A percentile compares a stretch with the other conserved stretches of the same genome.
Conservation (phyloP, 1,284 basidiomycete species). For the Leccinum ponderosum region DNA sequence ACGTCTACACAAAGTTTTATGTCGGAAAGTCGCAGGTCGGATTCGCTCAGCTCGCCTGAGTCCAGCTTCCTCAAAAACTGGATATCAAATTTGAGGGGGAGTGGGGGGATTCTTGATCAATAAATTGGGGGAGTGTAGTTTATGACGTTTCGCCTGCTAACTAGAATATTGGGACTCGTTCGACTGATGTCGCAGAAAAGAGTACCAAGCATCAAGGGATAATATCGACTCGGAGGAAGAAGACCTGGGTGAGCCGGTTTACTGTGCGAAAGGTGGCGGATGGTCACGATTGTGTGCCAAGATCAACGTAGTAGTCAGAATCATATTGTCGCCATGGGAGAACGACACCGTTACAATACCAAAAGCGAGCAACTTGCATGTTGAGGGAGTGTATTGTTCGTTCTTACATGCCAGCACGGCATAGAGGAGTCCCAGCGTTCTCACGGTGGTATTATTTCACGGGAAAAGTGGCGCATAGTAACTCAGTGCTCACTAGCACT, state of each 20-base stretch:
- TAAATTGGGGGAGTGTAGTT: neutral
- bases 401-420: too few relatives aligned
- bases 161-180: neutral
- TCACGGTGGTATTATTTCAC: too few relatives aligned
- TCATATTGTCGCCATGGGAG: neutral
- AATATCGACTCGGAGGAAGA: neutral
- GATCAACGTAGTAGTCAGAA: neutral
- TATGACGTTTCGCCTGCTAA: neutral
- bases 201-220: neutral
- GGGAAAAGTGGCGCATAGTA: too few relatives aligned
- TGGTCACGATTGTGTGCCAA: neutral
- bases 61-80: neutral
- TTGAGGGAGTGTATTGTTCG: too few relatives aligned
- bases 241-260: neutral
- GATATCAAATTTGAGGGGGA: neutral
- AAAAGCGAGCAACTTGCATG: neutral
- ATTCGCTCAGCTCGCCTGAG: slow-evolving; percentile 23
- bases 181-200: neutral
- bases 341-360: neutral
- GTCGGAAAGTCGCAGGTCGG: slow-evolving; percentile 15
- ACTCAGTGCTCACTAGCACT: too few relatives aligned
- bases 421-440: too few relatives aligned
- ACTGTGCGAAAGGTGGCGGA: neutral
- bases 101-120: neutral
- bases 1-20: slow-evolving; percentile 24